A percentile compares a stretch with the other conserved stretches of the same genome.
Conservation (phyloP, 208 protist species). For the Acanthamoeba lenticulata region DNA sequence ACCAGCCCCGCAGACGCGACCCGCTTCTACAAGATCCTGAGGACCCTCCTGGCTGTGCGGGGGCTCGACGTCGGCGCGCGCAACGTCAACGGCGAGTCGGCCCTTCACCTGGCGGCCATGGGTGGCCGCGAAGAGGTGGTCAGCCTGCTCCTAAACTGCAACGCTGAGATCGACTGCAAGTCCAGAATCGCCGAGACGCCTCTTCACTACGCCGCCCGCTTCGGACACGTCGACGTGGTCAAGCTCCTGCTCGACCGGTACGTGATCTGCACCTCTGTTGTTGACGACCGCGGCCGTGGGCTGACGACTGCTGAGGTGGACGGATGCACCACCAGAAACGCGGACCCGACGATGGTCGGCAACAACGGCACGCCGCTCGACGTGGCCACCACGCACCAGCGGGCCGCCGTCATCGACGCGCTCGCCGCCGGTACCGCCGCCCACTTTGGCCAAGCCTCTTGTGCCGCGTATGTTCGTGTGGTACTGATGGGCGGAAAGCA, state of each 20-base stretch:
- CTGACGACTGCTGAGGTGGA: no score
- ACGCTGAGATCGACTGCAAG: background rate
- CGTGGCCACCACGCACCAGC: background rate
- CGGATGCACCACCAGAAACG: background rate
- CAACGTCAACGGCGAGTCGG: slow-evolving; percentile 26
- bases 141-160: background rate
- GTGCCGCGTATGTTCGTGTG: no score
- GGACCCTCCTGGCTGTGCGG: background rate
- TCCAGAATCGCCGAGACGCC: slow-evolving; percentile 1
- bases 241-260: background rate
- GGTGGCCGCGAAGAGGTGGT: slow-evolving; percentile 2
- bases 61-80: background rate
- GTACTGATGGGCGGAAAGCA: background rate
- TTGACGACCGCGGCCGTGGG: no score
- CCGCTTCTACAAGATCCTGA: slow-evolving; percentile 2
- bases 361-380: background rate
- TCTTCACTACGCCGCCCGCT: background rate
- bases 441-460: no score
- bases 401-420: background rate
- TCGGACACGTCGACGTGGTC: background rate
- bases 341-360: background rate
- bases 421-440: background rate
- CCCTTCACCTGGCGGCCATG: background rate
- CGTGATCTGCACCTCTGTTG: no score
- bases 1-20: background rate